Base-by-base conservation (phyloP, 2,329 filamentous ascomycete genomes). In the Penicillium sp. region DNA sequence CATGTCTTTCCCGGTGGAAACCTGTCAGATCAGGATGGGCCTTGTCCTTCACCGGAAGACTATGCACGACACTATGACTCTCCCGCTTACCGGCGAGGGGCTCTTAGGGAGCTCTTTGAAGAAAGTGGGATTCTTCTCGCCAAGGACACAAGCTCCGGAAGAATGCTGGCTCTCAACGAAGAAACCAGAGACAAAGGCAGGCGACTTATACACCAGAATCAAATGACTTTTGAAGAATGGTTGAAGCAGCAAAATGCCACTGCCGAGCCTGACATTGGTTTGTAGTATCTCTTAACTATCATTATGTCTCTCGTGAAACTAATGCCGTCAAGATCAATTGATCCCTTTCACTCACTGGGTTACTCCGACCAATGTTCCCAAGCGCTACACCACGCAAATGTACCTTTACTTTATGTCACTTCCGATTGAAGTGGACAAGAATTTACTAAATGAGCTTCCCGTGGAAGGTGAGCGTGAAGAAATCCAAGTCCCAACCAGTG, bases 1-100 rank as follows among this genome's bases (percentile, higher is more conserved):
- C 88, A 96, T 58, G 92, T 98, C 44, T 98, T 98, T 51, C 90
- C 92, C 0, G 92, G 92, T 22, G 92, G 92, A 4, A 73, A 95
- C 14, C 83, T 87, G 9, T 64, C 76, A 0, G 76, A 76, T 13
- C 86, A 95, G 54, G 90, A 96, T 52, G 88, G 85, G 20, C 52
- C 62, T 13, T 67, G 73, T 9, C 72, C 77, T 1, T 63, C 65
- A 0, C 56, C 64, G 0, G 71, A 72, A 11, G 70, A 77, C 17
- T 62, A 69, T 0, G 67, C 64, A 7, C 69, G 82, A 9, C 88
- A 95, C 53, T 62, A 70, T 8, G 89, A 95, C 59, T 79, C 79
- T 1, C 67, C 71, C 0, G 75, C 79, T 2, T 95, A 95, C 57
- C 74, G 88, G n/a, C 65, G 85, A 23, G 88, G 83, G 4, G 92